Evolutionary conservation across 2,329 filamentous ascomycete genomes (phyloP).

Genomic region (Aspergillus sp.): DNA sequence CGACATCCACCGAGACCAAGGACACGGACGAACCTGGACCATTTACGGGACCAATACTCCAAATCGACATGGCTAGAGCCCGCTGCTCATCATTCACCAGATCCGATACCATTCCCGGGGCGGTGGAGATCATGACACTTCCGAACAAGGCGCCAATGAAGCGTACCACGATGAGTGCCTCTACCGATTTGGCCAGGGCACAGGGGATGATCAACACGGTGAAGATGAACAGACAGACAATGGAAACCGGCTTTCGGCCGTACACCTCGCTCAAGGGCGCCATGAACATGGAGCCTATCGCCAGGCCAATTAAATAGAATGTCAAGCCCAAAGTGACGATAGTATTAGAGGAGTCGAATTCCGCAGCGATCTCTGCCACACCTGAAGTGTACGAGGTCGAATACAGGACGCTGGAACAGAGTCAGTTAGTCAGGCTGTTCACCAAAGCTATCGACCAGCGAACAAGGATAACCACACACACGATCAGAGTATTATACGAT

Average conservation of each 20-base stretch:
- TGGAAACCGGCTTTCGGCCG: constrained; percentile 59
- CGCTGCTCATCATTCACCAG: constrained; percentile 78
- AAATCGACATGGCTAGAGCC: constrained; percentile 79
- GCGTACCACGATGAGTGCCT: constrained; percentile 67
- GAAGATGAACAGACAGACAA: constrained; percentile 64
- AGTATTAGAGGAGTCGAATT: constrained; percentile 61
- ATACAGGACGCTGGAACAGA: constrained; percentile 60
- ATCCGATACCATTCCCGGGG: constrained; percentile 79
- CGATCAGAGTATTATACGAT: constrained; percentile 57
- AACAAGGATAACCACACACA: constrained; percentile 38
- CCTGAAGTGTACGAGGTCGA: constrained; percentile 77
- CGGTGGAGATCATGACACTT: constrained; percentile 78
- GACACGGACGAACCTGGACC: constrained; percentile 51
- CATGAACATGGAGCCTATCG: constrained; percentile 67
- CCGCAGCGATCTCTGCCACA: constrained; percentile 65
- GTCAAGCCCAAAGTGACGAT: constrained; percentile 75
- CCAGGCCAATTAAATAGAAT: constrained; percentile 74
- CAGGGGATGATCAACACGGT: constrained; percentile 70
- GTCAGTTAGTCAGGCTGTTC: neutral
- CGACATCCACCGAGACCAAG: neutral
- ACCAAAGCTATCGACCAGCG: neutral
- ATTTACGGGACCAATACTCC: constrained; percentile 81
- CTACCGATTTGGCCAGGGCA: constrained; percentile 66
- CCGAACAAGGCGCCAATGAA: constrained; percentile 75
- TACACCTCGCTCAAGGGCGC: constrained; percentile 63